These are phyloP conservation scores for Fraxinus anomala DNA, from an alignment of 257 asterid genomes.

Conservation along the genomic window DNA sequence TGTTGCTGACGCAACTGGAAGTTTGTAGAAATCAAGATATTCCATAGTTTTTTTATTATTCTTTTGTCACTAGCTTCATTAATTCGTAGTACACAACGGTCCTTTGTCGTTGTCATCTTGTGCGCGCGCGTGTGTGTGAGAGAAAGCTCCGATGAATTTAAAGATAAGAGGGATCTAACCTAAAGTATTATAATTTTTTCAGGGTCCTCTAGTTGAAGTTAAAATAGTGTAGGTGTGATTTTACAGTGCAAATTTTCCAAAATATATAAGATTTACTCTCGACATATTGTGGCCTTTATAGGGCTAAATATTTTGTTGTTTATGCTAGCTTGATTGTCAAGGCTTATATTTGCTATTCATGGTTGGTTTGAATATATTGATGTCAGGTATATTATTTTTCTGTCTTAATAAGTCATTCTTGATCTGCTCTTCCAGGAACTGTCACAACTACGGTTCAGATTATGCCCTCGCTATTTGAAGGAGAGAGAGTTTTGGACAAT, in stretches of 20 bases:
- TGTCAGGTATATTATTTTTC: not conserved
- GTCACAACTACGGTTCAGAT: conserved; percentile 70
- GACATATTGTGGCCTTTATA: not conserved
- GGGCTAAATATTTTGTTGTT: conserved; percentile 19
- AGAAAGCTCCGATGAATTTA: not conserved
- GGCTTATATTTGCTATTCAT: not conserved
- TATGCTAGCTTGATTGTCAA: conserved; percentile 17
- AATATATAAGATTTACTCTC: not conserved
- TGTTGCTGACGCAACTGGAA: not conserved
- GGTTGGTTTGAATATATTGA: conserved; percentile 8
- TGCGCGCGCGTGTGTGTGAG: too few species aligned
- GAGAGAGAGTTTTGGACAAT: conserved; percentile 86
- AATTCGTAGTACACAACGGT: not conserved
- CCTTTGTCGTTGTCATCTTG: not conserved
- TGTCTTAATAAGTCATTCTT: conserved; percentile 26
- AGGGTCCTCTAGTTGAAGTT: not conserved
- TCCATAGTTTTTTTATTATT: not conserved
- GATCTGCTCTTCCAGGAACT: conserved; percentile 63
- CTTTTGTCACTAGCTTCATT: not conserved
- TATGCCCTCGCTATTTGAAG: conserved; percentile 83
- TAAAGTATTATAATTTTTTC: not conserved
- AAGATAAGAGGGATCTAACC: not conserved
- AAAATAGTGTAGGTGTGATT: not conserved
- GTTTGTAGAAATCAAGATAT: not conserved
- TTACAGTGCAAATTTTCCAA: not conserved